These are phyloP conservation scores for Stemphylium lycopersici DNA, from an alignment of 2,329 filamentous ascomycete genomes.

Conservation along the genomic window DNA sequence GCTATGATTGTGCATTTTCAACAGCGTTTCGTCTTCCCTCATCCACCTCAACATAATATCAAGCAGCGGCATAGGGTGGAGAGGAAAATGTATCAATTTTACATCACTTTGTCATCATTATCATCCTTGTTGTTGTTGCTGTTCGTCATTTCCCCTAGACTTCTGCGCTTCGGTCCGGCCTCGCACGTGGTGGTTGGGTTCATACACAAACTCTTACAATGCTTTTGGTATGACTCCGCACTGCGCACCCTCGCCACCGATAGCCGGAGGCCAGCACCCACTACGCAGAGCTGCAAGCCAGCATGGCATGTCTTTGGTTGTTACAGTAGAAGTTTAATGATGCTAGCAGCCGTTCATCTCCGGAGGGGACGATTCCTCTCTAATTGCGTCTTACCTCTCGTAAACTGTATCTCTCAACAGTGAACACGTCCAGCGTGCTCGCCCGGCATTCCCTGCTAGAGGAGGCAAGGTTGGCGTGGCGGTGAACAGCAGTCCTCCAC, in stretches of 20 bases:
- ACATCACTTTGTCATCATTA: constrained; percentile 19
- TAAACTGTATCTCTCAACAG: constrained; percentile 10
- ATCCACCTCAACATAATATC: constrained; percentile 10
- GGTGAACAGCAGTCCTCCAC: constrained; percentile 36
- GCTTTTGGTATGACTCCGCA: constrained; percentile 23
- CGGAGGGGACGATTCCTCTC: constrained; percentile 18
- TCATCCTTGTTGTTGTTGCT: not conserved
- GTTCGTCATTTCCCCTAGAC: too few relatives aligned
- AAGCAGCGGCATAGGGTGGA: constrained; percentile 29
- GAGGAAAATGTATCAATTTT: constrained; percentile 26
- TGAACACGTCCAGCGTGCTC: constrained; percentile 27
- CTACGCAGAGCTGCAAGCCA: constrained; percentile 9
- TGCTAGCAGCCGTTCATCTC: constrained; percentile 13
- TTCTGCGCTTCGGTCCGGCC: too few relatives aligned
- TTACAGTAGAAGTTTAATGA: constrained; percentile 1
- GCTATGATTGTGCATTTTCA: constrained; percentile 34
- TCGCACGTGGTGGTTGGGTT: too few relatives aligned
- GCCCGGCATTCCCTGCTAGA: constrained; percentile 27
- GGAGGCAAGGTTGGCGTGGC: constrained; percentile 20
- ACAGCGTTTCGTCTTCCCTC: constrained; percentile 20
- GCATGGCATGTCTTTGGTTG: constrained; percentile 19
- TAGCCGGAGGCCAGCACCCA: constrained; percentile 2
- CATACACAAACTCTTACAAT: constrained; percentile 15
- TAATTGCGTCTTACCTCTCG: constrained; percentile 12
- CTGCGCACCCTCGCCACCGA: constrained; percentile 22